Base-by-base conservation (phyloP, 352 stramenopile species). In the Globisporangium spiculum region DNA sequence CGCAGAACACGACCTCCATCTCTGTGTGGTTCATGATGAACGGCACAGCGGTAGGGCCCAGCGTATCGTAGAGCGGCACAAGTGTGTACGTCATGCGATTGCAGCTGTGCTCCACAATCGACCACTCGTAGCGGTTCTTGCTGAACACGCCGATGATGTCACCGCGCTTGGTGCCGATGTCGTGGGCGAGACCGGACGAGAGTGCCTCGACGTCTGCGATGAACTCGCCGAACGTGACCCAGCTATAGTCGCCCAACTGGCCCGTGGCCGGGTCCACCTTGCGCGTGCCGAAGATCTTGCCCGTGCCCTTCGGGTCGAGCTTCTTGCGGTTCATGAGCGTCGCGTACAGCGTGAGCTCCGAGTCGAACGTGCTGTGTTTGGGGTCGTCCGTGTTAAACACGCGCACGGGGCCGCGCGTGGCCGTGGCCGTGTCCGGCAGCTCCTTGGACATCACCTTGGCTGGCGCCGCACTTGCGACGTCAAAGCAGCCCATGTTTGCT, bases 41-140 rank as follows among this genome's bases (percentile, higher is more conserved):
- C 52, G 84, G 81, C 57, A 95, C 79, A 32, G 82, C 79, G 4
- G 71, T 77, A 1, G 85, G 78, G 3, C 86, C 88, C 2, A 96
- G 75, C 22, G 86, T 96, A 67, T 96, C 86, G 72, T 94, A 95
- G n/a, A 95, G 75, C 55, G 85, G 85, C 64, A 91, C 81, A 27
- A 91, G 70, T 18, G 82, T 71, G 73, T 88, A 92, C 46, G 77
- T 66, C 81, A 89, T 90, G 74, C 86, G 86, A 62, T 85, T 89
- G 65, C 72, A 76, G 32, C 64, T 73, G 66, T 88, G 83, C 69
- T 93, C 86, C 1, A 88, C 80, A 7, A 90, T 67, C 10, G 80
- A 74, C 85, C 85, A 93, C 62, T 91, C 77, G 67, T 86, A 86
- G 36, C 83, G 68, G 74, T 91, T 92, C 73, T 89, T 90, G 67